Evolutionary conservation across 371 early-diverging fungal genomes (phyloP), one percentile per base, ranked within the genome.

Genomic region (Mortierella sp.): DNA sequence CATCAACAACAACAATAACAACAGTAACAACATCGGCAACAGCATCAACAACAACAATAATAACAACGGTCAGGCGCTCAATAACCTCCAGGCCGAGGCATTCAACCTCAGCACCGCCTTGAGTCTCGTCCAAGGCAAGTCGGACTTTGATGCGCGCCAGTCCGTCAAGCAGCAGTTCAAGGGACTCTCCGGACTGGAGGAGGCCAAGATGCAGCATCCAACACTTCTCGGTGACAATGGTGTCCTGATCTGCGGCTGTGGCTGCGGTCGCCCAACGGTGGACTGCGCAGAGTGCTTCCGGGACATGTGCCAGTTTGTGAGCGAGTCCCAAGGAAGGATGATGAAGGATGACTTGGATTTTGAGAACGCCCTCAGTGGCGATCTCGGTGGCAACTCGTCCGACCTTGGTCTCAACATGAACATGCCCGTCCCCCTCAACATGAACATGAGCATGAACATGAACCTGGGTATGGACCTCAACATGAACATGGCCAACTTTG

Each of bases 201-300:
- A 77, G 6, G 78, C 76, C 53, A 78, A 80, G 73, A 84, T 83
- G 83, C 83, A 87, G 53, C 80, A 86, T 43, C 82, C 83, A 0
- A 81, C 82, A 1, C 71, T 84, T 28, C 76, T 91, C 4, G 90
- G 91, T 59, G 88, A 81, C 0, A 89, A 91, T 75, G 91, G 93
- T 13, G 90, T 90, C 37, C 69, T 89, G 77, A 79, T 89, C 19
- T 93, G 93, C 71, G 90, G 90, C 54, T 93, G 93, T 71, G 93
- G 93, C 2, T 93, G 93, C 78, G 79, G 88, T 54, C 93, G 92
- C 69, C 90, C 91, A 0, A 87, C 90, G 3, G 85, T 87, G 24
- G 92, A 91, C 26, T 93, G 93, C 73, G 74, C 86, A 9, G 90
- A 92, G 80, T 93, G 93, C 73, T 77, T 91, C 44, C 77, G 90